A percentile compares a stretch with the other conserved stretches of the same genome.
Conservation (phyloP, 2,329 filamentous ascomycete species). For the Colletotrichum sp. region DNA sequence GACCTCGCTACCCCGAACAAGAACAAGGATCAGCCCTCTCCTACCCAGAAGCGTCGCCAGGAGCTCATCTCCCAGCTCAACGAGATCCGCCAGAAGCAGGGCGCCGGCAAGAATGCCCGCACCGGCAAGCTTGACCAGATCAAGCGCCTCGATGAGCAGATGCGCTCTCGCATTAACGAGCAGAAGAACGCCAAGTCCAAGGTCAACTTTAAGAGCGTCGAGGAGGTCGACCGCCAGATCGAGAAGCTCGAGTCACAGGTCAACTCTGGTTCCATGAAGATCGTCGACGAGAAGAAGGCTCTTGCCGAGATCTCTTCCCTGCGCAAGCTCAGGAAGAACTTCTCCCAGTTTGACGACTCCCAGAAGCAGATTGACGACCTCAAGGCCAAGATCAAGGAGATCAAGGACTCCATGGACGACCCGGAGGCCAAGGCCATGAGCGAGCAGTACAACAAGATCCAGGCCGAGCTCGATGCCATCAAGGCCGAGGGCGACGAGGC, state of each 20-base stretch:
- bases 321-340: constrained; percentile 90
- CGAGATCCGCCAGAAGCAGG: constrained; percentile 86
- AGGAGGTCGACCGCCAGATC: constrained; percentile 88
- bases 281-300: constrained; percentile 97
- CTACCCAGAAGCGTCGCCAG: constrained; percentile 80
- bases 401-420: constrained; percentile 89
- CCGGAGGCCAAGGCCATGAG: constrained; percentile 88
- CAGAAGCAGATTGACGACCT: constrained; percentile 91
- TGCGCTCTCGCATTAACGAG: constrained; percentile 84
- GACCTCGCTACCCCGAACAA: constrained; percentile 78
- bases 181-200: constrained; percentile 86
- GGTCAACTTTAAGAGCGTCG: constrained; percentile 83
- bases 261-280: constrained; percentile 87
- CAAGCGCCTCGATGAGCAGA: constrained; percentile 87
- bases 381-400: constrained; percentile 85
- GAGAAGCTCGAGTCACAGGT: constrained; percentile 82
- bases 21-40: constrained; percentile 79
- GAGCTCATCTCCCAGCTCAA: constrained; percentile 84
- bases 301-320: constrained; percentile 82
- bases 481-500: constrained; percentile 91
- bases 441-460: constrained; percentile 84
- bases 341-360: constrained; percentile 80
- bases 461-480: constrained; percentile 86
- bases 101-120: constrained; percentile 83
- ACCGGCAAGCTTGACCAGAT: constrained; percentile 84